Evolutionary conservation across 202 grass and related monocot genomes (phyloP), one percentile per base, ranked within the genome.

Genomic region (Miscanthus sacchariflorus): DNA sequence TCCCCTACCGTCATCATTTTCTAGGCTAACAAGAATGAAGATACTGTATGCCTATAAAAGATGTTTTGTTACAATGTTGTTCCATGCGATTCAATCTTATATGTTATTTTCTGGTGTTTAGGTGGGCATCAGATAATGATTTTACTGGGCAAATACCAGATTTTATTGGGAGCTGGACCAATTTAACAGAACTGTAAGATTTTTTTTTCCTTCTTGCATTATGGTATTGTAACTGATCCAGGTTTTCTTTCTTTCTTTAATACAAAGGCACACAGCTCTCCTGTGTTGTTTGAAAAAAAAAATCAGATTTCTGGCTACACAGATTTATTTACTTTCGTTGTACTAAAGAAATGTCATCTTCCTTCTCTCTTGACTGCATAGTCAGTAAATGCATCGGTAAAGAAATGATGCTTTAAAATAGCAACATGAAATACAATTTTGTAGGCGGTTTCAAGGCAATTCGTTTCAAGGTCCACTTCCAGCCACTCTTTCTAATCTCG

Each of bases 381-480:
- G 24, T 76, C 30, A 12, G 46, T 42, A 58, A 48, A 78, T 23
- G 6, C 38, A 84, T 75, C 15, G 14, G 17, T 74, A 72, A 69
- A 74, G 0, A 87, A 84, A 35, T 42, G 7, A 40, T 70, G 8
- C 23, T 83, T 45, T 10, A 3, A 73, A 65, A 61, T 23, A 54
- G 72, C 63, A 43, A 89, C 15, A 49, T 1, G 8, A 69, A 23
- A 12, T 79, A 49, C 78, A 14, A 33, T 83, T 89, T 71, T 90
- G 42, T 79, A 99, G 97, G 90, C 83, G 91, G 68, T 91, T 99
- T 83, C 94, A 99, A 85, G 97, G 97, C 14, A 99, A 93, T 89
- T 93, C 90, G 45, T 97, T 99, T 50, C 67, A 93, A 88, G 94
- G 94, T 88, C 90, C 94, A 70, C 45, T 99, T 92, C 97, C 97